Evolutionary conservation across 176 grass and related monocot species (phyloP).

Genomic region (Rhynchospora tenuis): DNA sequence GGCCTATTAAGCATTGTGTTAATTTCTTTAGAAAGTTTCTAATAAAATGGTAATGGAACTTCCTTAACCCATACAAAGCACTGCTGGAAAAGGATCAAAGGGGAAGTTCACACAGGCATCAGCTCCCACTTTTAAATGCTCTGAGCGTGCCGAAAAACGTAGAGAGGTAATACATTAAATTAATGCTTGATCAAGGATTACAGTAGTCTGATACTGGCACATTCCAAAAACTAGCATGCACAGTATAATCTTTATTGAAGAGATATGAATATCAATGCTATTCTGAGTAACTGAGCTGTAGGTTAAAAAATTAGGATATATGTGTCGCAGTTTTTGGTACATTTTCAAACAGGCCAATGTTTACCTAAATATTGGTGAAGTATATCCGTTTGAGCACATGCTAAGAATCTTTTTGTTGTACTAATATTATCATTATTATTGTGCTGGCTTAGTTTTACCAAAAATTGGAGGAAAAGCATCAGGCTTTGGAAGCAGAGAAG

Average conservation of each 20-base stretch:
- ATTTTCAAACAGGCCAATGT: not conserved
- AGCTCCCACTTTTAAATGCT: conserved; percentile 22
- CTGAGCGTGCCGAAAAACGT: conserved; percentile 20
- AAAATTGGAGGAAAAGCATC: conserved; percentile 26
- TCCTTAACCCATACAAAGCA: conserved; percentile 12
- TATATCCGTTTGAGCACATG: not conserved
- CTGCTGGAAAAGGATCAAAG: conserved; percentile 24
- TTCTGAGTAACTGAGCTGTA: not conserved
- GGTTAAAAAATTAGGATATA: not conserved
- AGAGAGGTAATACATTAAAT: conserved; percentile 12
- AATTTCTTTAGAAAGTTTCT: not conserved
- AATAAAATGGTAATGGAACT: not conserved
- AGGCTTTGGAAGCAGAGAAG: conserved; percentile 23
- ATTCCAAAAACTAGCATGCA: not conserved
- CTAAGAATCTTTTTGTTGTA: not conserved
- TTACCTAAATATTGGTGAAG: not conserved
- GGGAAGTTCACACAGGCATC: conserved; percentile 15
- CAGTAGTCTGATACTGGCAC: not conserved
- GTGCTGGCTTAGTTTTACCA: conserved; percentile 16
- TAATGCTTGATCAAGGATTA: not conserved
- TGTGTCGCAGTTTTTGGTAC: not conserved
- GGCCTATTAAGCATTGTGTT: not conserved
- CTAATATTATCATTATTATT: not conserved
- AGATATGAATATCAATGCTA: not conserved
- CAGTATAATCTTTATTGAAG: not conserved